Evolutionary conservation across 2,329 filamentous ascomycete genomes (phyloP), one percentile per base, ranked within the genome.

Genomic region (Hirsutella thompsonii): DNA sequence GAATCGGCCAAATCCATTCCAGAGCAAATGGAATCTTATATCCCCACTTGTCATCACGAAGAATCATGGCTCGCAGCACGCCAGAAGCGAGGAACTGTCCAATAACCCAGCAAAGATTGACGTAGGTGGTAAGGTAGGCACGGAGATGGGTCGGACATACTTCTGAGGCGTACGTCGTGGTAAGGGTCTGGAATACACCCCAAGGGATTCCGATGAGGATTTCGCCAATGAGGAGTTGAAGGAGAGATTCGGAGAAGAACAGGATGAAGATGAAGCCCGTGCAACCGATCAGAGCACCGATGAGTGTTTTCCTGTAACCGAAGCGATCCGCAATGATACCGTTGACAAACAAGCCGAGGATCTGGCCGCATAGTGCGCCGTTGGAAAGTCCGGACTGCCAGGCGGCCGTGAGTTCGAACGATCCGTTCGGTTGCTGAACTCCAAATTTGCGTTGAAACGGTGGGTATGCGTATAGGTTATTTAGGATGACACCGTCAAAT

Each of bases 301-400:
- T 60, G 21, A 74, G 60, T 0, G 67, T 69, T 55, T 64, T 63
- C 41, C 66, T 61, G 45, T 69, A 70, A 0, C 67, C 67, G 36
- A 62, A 60, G 1, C 58, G 55, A 21, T 75, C 68, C 8, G 67
- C 62, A 6, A 73, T 51, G 42, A 63, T 58, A 13, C 72, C 72
- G 43, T 64, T 69, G 39, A 68, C 23, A 40, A 72, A 62, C 3
- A 73, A 60, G 2, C 72, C 72, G 2, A 74, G 33, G 19, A 76
- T 68, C 42, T 68, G 60, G 10, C 72, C 72, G 2, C 62, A 61
- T 5, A 64, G 57, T 0, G 64, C 60, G 9, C 64, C 70, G 36
- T 71, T 72, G 34, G 60, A 62, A 3, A 76, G 55, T 6, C 63
- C 69, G 2, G 69, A 62, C 50, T 74, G 71, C 72, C 72, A 76